phyloP scores from a whole-genome alignment of 2,329 filamentous ascomycete species.

The Alternaria tenuissima region DNA sequence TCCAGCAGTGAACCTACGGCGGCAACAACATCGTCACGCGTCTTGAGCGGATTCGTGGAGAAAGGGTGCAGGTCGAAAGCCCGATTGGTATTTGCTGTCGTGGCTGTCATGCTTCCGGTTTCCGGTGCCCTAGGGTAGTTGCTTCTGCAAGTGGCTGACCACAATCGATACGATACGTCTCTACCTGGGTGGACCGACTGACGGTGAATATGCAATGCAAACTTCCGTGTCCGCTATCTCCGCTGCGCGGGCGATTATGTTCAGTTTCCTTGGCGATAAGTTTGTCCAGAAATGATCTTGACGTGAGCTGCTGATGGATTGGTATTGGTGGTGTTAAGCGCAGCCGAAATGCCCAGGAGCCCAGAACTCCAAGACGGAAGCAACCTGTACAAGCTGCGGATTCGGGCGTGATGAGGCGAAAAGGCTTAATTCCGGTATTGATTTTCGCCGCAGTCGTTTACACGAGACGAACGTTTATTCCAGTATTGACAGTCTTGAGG shows the following conservation, averaged over 20 bases:
- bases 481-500: neutral
- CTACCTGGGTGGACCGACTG: neutral
- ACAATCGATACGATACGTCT: neutral
- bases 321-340: slow-evolving; percentile 6
- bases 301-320: slow-evolving; percentile 1
- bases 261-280: slow-evolving; percentile 7
- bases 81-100: slow-evolving; percentile 52
- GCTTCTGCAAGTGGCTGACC: slow-evolving; percentile 10
- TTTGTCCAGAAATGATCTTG: neutral
- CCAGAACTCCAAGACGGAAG: slow-evolving; percentile 21
- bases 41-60: slow-evolving; percentile 53
- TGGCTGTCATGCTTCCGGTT: slow-evolving; percentile 31
- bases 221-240: slow-evolving; percentile 8
- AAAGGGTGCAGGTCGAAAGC: slow-evolving; percentile 54
- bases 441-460: neutral
- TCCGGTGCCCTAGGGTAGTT: neutral
- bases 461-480: neutral
- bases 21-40: slow-evolving; percentile 53
- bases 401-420: slow-evolving; percentile 5
- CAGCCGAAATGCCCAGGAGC: slow-evolving; percentile 20
- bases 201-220: slow-evolving; percentile 1
- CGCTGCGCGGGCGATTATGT: slow-evolving; percentile 11
- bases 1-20: slow-evolving; percentile 66
- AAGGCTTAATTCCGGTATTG: slow-evolving; percentile 17
- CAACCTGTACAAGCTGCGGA: slow-evolving; percentile 11